Percentiles rank a stretch among this genome's conserved stretches.
Evolutionary conservation across 2,329 filamentous ascomycete species (phyloP).

Genomic region (Lecanicillium sp.): DNA sequence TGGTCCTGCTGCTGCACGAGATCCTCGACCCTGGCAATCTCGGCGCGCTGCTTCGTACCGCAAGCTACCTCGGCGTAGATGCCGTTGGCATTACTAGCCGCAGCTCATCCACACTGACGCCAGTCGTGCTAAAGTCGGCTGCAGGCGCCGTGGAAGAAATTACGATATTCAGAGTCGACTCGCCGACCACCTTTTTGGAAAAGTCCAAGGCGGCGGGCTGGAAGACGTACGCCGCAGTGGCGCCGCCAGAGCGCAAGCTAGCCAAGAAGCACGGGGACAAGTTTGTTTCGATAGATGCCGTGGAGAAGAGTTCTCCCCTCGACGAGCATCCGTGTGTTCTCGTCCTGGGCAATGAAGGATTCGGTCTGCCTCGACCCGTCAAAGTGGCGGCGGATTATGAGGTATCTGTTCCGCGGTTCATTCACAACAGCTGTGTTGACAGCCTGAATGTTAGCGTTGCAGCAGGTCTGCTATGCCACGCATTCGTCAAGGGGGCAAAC

Average conservation of each 20-base stretch:
- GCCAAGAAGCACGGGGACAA: constrained; percentile 27
- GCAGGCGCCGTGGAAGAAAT: constrained; percentile 80
- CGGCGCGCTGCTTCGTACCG: constrained; percentile 80
- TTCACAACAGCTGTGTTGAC: constrained; percentile 56
- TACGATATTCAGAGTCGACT: constrained; percentile 61
- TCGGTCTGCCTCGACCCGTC: constrained; percentile 60
- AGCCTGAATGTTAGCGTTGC: constrained; percentile 93
- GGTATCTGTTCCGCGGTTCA: constrained; percentile 55
- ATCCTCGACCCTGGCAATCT: constrained; percentile 85
- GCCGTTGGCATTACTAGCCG: constrained; percentile 70
- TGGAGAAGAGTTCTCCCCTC: constrained; percentile 47
- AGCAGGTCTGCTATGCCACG: constrained; percentile 64
- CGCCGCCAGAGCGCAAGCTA: constrained; percentile 30
- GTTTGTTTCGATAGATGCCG: constrained; percentile 39
- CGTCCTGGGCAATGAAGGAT: constrained; percentile 75
- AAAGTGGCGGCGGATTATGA: constrained; percentile 59
- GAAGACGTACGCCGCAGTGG: constrained; percentile 73
- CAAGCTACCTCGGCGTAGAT: constrained; percentile 83
- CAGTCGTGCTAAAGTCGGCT: constrained; percentile 78
- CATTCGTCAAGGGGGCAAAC: constrained; percentile 48
- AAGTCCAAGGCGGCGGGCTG: constrained; percentile 65
- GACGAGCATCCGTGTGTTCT: constrained; percentile 61
- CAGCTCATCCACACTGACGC: constrained; percentile 65
- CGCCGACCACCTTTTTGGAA: constrained; percentile 62
- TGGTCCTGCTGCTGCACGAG: constrained; percentile 67